Evolutionary conservation across 331 rosid species (phyloP).

Genomic region (Pyracantha coccinea): DNA sequence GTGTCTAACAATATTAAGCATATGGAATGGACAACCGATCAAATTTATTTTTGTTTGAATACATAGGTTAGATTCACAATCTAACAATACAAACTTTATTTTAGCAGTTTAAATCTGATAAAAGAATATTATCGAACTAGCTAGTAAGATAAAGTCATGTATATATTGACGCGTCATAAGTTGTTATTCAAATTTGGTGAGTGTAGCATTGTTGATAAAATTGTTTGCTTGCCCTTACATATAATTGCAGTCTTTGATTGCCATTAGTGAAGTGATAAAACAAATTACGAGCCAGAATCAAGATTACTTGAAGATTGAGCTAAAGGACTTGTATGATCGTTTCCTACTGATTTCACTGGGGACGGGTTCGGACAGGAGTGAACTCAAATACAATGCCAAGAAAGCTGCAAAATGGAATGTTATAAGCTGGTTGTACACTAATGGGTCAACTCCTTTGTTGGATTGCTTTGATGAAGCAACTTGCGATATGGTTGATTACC

Average conservation of each 20-base stretch:
- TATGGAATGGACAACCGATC: too few relatives aligned
- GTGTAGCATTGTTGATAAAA: neutral
- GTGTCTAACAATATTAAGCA: too few relatives aligned
- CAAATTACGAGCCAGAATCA: conserved; percentile 11
- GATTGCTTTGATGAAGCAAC: conserved; percentile 36
- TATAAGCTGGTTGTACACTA: conserved; percentile 27
- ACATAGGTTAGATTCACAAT: too few relatives aligned
- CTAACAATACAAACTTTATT: too few relatives aligned
- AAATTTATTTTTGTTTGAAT: too few relatives aligned
- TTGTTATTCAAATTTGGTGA: neutral
- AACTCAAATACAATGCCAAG: conserved; percentile 23
- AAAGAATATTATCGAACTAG: too few relatives aligned
- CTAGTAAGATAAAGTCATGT: too few relatives aligned
- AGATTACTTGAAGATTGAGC: neutral
- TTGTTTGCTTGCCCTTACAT: neutral
- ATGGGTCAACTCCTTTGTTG: conserved; percentile 33
- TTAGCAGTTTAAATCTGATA: too few relatives aligned
- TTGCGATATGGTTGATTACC: conserved; percentile 36
- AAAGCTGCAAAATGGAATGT: conserved; percentile 35
- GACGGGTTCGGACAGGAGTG: conserved; percentile 35
- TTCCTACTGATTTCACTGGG: conserved; percentile 46
- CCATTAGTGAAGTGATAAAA: conserved; percentile 38
- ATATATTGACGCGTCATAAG: too few relatives aligned
- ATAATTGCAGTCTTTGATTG: conserved; percentile 33
- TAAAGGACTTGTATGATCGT: conserved; percentile 19